phyloP scores from a whole-genome alignment of 148 eudicot species.

The Pharnaceum exiguum region DNA sequence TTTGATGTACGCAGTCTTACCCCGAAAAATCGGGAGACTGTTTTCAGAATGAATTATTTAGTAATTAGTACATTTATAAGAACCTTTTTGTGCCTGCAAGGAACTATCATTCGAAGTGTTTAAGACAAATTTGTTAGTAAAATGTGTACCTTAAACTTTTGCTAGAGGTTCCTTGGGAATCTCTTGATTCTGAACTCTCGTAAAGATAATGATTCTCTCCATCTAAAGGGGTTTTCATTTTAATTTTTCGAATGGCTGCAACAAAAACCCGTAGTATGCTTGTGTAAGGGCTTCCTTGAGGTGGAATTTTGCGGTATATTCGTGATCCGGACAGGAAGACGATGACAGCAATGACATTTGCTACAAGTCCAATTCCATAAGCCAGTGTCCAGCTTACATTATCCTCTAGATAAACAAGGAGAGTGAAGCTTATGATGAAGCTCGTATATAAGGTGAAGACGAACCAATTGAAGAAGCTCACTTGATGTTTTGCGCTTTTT shows the following conservation, averaged over 20 bases:
- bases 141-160: conserved; percentile 26
- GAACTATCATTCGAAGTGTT: no score
- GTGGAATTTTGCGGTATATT: conserved; percentile 22
- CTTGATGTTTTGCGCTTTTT: conserved; percentile 26
- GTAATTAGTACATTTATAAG: no score
- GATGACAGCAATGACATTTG: conserved; percentile 24
- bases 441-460: conserved; percentile 20
- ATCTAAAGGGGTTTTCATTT: neutral
- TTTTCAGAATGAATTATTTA: no score
- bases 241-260: conserved; percentile 31
- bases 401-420: conserved; percentile 39
- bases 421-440: conserved; percentile 32
- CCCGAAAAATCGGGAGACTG: no score
- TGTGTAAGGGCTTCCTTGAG: conserved; percentile 43
- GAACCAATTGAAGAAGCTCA: conserved; percentile 42
- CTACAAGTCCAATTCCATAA: conserved; percentile 29
- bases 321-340: conserved; percentile 32
- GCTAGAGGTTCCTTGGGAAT: conserved; percentile 14
- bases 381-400: conserved; percentile 48
- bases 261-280: conserved; percentile 48
- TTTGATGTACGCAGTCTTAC: no score
- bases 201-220: conserved; percentile 18
- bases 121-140: no score
- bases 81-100: no score
- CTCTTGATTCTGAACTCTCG: conserved; percentile 11